Conservation (phyloP, 805 yeast species). For the Monosporozyma yasuniensis region DNA sequence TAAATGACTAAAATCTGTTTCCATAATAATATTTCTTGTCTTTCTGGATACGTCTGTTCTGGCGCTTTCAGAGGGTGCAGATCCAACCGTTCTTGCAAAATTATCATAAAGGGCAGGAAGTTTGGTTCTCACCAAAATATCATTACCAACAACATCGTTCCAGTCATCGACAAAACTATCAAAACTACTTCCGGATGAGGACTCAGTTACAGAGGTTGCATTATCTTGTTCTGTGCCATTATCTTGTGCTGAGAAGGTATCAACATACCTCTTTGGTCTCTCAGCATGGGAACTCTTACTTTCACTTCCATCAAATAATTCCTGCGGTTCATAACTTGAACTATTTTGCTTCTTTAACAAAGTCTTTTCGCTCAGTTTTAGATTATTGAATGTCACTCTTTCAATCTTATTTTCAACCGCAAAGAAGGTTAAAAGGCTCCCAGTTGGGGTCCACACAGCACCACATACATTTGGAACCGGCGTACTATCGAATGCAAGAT, state of each 20-base stretch:
- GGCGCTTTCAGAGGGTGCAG: slow-evolving; percentile 19
- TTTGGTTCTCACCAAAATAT: slow-evolving; percentile 39
- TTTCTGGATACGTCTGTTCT: slow-evolving; percentile 23
- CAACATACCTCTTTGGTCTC: slow-evolving; percentile 30
- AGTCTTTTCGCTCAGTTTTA: slow-evolving; percentile 19
- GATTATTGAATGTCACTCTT: slow-evolving; percentile 31
- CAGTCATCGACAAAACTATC: slow-evolving; percentile 62
- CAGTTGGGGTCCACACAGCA: slow-evolving; percentile 75
- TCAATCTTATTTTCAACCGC: slow-evolving; percentile 42
- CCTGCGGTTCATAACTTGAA: slow-evolving; percentile 1
- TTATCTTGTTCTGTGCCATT: slow-evolving; percentile 6
- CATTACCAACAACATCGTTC: slow-evolving; percentile 55
- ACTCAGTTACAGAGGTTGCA: slow-evolving; percentile 22
- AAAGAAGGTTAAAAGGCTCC: slow-evolving; percentile 76
- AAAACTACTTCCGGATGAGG: slow-evolving; percentile 29
- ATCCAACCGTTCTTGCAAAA: slow-evolving; percentile 21
- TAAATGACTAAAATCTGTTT: slow-evolving; percentile 56
- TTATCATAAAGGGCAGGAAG: slow-evolving; percentile 39
- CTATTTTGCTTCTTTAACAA: slow-evolving; percentile 16
- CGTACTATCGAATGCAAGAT: slow-evolving; percentile 54
- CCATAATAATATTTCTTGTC: slow-evolving; percentile 48
- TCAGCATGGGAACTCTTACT: neutral
- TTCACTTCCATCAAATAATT: slow-evolving; percentile 5
- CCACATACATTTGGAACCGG: slow-evolving; percentile 94
- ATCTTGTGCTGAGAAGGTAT: slow-evolving; percentile 16